These are phyloP conservation scores for Epichloe bromicola DNA, from an alignment of 2,329 filamentous ascomycete genomes.

Conservation along the genomic window DNA sequence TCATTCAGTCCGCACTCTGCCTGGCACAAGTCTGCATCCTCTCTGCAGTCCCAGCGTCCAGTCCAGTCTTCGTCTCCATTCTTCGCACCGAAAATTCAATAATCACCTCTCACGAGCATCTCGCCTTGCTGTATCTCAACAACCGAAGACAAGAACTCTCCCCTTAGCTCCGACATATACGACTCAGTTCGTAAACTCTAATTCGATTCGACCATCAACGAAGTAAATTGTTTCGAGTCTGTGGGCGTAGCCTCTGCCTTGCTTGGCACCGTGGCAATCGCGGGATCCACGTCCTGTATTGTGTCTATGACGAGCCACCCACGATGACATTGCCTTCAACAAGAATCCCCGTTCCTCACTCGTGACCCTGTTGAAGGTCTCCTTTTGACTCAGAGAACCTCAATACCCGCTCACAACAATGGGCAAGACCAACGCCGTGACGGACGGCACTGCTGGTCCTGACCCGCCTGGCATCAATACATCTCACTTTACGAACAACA, in stretches of 20 bases:
- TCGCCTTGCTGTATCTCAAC: background rate
- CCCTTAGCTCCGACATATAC: background rate
- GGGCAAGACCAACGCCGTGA: conserved; percentile 20
- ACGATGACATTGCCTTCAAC: conserved; percentile 17
- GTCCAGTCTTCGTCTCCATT: conserved; percentile 4
- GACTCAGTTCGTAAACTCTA: background rate
- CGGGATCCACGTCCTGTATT: conserved; percentile 6
- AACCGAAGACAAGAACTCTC: background rate
- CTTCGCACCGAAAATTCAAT: background rate
- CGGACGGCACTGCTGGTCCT: conserved; percentile 7
- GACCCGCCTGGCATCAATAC: conserved; percentile 8
- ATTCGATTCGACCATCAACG: background rate
- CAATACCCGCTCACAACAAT: conserved; percentile 17
- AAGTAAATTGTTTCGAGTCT: background rate
- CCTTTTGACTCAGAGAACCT: conserved; percentile 15
- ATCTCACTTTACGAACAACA: background rate
- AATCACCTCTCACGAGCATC: background rate
- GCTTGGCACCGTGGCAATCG: conserved; percentile 2
- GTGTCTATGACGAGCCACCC: conserved; percentile 21
- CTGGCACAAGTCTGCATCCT: background rate
- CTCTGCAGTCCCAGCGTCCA: conserved; percentile 1
- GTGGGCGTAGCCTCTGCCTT: background rate
- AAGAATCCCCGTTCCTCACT: conserved; percentile 10
- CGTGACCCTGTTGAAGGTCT: conserved; percentile 17
- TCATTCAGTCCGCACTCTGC: conserved; percentile 5